A percentile compares a stretch with the other conserved stretches of the same genome.
These are phyloP conservation scores for Leishmania aethiopica DNA, from an alignment of 208 protist genomes.

Conservation along the genomic window DNA sequence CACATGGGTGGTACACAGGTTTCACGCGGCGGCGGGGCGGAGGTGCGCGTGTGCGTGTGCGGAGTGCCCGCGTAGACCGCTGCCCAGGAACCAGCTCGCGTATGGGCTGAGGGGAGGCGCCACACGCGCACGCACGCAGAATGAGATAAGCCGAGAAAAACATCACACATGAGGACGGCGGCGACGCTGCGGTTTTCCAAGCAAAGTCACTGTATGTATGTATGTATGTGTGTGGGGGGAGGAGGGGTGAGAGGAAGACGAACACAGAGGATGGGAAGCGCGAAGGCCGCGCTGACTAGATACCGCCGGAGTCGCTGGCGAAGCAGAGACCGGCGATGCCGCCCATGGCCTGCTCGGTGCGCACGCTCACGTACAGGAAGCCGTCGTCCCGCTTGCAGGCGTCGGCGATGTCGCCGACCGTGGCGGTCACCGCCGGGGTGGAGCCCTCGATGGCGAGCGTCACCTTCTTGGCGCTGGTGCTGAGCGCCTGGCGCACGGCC, in stretches of 20 bases:
- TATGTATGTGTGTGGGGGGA: no score
- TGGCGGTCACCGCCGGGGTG: slow-evolving; percentile 16
- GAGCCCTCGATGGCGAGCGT: slow-evolving; percentile 28
- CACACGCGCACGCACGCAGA: neutral
- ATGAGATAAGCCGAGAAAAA: neutral
- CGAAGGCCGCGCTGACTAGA: no score
- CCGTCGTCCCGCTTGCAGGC: slow-evolving; percentile 11
- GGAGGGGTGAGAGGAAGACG: neutral
- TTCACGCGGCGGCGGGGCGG: no score
- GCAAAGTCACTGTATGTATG: neutral
- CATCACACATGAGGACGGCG: neutral
- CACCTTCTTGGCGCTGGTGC: slow-evolving; percentile 13
- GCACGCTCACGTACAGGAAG: slow-evolving; percentile 24
- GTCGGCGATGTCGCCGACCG: slow-evolving; percentile 16
- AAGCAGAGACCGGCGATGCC: neutral
- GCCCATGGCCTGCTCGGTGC: slow-evolving; percentile 1
- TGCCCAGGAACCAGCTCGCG: no score
- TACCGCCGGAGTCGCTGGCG: neutral
- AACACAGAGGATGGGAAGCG: neutral
- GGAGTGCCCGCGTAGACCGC: neutral
- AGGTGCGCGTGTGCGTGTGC: neutral
- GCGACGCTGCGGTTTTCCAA: neutral
- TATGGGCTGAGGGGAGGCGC: no score
- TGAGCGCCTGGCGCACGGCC: slow-evolving; percentile 7
- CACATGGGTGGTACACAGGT: neutral